Percentiles rank a stretch among this genome's conserved stretches.
phyloP scores from a whole-genome alignment of 2,329 filamentous ascomycete species.

The Onygena corvina region DNA sequence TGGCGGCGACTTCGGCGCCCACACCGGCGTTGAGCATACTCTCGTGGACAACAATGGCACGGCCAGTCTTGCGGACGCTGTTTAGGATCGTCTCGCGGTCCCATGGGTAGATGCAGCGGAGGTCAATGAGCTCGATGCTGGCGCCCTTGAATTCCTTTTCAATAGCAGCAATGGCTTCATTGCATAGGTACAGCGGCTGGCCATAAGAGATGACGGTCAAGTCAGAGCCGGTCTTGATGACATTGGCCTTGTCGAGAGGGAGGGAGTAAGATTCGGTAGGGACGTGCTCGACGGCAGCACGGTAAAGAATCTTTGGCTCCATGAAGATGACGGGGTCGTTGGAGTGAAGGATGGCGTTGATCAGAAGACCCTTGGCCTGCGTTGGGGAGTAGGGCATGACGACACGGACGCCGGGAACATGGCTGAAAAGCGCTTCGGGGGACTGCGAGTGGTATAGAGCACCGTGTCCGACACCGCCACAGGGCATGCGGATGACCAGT shows the following conservation, averaged over 20 bases:
- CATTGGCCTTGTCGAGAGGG: conserved; percentile 72
- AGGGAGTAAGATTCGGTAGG: conserved; percentile 70
- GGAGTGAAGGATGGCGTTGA: conserved; percentile 59
- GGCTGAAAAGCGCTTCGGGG: conserved; percentile 76
- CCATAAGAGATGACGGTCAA: conserved; percentile 81
- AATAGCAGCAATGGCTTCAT: conserved; percentile 60
- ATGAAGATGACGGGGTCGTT: conserved; percentile 86
- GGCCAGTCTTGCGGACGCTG: conserved; percentile 76
- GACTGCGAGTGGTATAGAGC: conserved; percentile 81
- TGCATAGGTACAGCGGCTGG: conserved; percentile 75
- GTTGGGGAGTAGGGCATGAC: conserved; percentile 74
- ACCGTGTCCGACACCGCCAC: conserved; percentile 79
- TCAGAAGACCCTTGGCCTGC: conserved; percentile 77
- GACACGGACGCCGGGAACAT: conserved; percentile 73
- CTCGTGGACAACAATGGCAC: conserved; percentile 82
- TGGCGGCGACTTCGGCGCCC: conserved; percentile 77
- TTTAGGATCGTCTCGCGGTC: conserved; percentile 67
- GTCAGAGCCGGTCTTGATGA: conserved; percentile 67
- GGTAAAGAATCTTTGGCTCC: conserved; percentile 88
- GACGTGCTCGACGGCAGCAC: conserved; percentile 83
- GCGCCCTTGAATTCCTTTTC: conserved; percentile 59
- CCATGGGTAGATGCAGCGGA: conserved; percentile 85
- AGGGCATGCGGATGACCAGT: conserved; percentile 80
- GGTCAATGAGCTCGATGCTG: conserved; percentile 71
- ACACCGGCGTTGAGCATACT: conserved; percentile 83